phyloP scores from a whole-genome alignment of 179 eudicot species.

The Sideroxylon spinosum region DNA sequence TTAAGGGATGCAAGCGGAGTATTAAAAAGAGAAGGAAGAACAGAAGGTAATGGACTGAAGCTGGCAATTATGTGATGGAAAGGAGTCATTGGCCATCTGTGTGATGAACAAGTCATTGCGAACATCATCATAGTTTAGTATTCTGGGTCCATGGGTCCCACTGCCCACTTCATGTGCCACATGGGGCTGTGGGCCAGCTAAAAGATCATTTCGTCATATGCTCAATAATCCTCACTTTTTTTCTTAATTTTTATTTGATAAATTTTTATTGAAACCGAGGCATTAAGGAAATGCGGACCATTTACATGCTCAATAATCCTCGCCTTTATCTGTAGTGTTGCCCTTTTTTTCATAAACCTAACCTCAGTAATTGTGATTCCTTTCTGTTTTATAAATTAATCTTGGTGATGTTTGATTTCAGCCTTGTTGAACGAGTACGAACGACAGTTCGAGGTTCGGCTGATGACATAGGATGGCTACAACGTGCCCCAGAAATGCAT shows the following conservation, averaged over 20 bases:
- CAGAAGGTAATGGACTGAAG: no score
- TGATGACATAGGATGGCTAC: conserved; percentile 97
- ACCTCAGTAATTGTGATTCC: neutral
- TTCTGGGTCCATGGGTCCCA: no score
- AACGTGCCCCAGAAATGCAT: conserved; percentile 69
- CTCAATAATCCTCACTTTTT: no score
- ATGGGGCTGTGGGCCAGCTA: no score
- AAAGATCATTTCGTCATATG: neutral
- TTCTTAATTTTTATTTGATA: no score
- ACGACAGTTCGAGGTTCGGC: conserved; percentile 89
- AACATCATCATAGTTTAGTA: no score
- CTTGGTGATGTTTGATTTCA: conserved; percentile 22
- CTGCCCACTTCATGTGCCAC: neutral
- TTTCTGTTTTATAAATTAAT: neutral
- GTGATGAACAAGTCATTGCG: no score
- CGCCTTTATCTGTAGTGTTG: neutral
- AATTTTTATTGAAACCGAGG: no score
- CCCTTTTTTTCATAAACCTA: neutral
- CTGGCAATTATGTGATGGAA: neutral
- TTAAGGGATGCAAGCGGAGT: no score
- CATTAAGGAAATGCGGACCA: no score
- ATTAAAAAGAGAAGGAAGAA: no score
- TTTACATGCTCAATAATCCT: neutral
- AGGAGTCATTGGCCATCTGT: neutral
- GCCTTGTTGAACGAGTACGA: conserved; percentile 72